phyloP scores from a whole-genome alignment of 2,329 filamentous ascomycete genomes.

The Diaporthe sp. region DNA sequence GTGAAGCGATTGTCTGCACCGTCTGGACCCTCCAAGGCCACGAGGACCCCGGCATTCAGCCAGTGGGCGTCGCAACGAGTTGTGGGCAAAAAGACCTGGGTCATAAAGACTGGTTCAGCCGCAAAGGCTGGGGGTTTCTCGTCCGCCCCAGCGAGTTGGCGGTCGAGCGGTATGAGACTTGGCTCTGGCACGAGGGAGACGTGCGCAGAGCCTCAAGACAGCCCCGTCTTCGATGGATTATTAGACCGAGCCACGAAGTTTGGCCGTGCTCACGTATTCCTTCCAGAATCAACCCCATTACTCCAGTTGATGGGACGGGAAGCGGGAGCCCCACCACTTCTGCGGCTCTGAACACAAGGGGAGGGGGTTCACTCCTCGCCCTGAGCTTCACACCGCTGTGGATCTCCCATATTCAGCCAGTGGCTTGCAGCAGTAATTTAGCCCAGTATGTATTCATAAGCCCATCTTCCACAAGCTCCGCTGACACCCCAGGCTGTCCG shows the following conservation, averaged over 20 bases:
- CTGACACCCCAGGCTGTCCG: not conserved
- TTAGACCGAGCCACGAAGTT: constrained; percentile 1
- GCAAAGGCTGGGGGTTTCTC: not conserved
- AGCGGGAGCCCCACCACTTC: not conserved
- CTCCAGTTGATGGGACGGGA: not conserved
- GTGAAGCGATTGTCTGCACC: not conserved
- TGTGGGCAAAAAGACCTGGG: constrained; percentile 1
- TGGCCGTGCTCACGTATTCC: not conserved
- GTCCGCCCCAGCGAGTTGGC: not conserved
- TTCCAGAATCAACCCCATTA: constrained; percentile 3
- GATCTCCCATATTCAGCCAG: constrained; percentile 5
- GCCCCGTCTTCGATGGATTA: not conserved
- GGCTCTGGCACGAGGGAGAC: not conserved
- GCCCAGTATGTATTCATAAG: not conserved
- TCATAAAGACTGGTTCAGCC: not conserved
- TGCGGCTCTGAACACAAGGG: constrained; percentile 1
- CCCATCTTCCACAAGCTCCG: not conserved
- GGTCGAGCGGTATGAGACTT: not conserved
- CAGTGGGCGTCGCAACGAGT: not conserved
- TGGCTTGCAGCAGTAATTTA: constrained; percentile 18
- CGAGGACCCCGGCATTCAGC: not conserved
- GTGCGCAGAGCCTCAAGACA: constrained; percentile 10
- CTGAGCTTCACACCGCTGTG: constrained; percentile 27
- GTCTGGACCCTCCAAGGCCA: not conserved
- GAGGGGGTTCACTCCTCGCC: not conserved